These are phyloP conservation scores for Trichophaea hybrida DNA, from an alignment of 2,329 filamentous ascomycete genomes.

Conservation along the genomic window DNA sequence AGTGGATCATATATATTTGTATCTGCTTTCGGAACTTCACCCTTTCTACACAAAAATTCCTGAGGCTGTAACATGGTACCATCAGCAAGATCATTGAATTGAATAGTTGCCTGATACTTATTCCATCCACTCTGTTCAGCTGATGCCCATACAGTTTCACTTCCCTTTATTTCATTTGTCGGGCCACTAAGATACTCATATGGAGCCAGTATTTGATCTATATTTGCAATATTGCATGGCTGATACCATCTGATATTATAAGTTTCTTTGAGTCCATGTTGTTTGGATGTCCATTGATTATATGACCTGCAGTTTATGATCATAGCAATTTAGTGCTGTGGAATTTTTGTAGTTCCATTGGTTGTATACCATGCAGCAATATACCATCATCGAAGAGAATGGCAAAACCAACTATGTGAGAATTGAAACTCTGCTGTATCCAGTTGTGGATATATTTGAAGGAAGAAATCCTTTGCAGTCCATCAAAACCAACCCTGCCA, in stretches of 20 bases:
- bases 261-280: too few species aligned
- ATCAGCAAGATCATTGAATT: too few species aligned
- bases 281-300: conserved; percentile 2
- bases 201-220: conserved; percentile 7
- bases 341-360: conserved; percentile 8
- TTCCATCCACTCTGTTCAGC: conserved; percentile 4
- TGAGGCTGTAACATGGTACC: neutral
- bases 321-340: neutral
- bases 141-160: conserved; percentile 6
- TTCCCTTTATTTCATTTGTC: conserved; percentile 4
- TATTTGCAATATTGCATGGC: conserved; percentile 2
- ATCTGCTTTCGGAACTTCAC: neutral
- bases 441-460: neutral
- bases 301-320: neutral
- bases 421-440: too few species aligned
- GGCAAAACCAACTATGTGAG: conserved; percentile 6
- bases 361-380: conserved; percentile 8
- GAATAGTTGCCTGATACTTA: too few species aligned
- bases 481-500: neutral
- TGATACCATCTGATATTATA: too few species aligned
- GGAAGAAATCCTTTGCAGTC: neutral
- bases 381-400: neutral
- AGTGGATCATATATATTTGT: neutral
- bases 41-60: conserved; percentile 1
- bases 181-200: conserved; percentile 7